Evolutionary conservation across 2,329 filamentous ascomycete genomes (phyloP), one percentile per base, ranked within the genome.

Genomic region (Apiospora koreana): DNA sequence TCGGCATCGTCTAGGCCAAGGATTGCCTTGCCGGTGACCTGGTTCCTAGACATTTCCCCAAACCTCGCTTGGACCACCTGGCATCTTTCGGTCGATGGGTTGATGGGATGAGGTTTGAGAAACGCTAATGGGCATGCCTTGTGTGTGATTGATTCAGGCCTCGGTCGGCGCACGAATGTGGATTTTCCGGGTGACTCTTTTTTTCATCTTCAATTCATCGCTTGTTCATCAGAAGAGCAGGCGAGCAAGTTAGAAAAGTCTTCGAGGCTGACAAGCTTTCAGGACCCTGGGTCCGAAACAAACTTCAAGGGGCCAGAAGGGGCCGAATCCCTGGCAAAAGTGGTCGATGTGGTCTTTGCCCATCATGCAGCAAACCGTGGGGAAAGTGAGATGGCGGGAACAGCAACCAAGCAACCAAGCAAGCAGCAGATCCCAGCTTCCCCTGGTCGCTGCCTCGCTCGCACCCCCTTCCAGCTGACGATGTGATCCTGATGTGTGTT

Each of bases 281-380:
- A 69, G 69, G 72, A 67, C 71, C 72, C 72, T 71, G 69, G 71
- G 62, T 65, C 58, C 73, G 71, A 72, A 73, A 74, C 72, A 67
- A 67, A 69, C 69, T 71, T 69, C 69, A 43, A 72, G 67, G 72
- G 62, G 46, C 46, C 46, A 62, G 54, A 62, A 62, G 54, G 54
- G 54, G 54, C 54, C 54, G 31, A 38, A 62, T 38, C 54, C 54
- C 54, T 62, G 54, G 54, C 54, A 62, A 62, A 62, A 62, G 54
- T 38, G 54, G 54, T 38, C 54, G 54, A 38, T 38, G 31, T 62
- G 54, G 54, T 38, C 54, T 62, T 38, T 62, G 54, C 54, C 54
- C 54, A n/a, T 62, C 54, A 62, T 62, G 54, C 54, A 62, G 54
- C 54, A 62, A 62, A 38, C 54, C 54, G 54, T 62, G 54, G 54